phyloP scores from a whole-genome alignment of 768 basidiomycete genomes.

The Lanmaoa pseudosensibilis region DNA sequence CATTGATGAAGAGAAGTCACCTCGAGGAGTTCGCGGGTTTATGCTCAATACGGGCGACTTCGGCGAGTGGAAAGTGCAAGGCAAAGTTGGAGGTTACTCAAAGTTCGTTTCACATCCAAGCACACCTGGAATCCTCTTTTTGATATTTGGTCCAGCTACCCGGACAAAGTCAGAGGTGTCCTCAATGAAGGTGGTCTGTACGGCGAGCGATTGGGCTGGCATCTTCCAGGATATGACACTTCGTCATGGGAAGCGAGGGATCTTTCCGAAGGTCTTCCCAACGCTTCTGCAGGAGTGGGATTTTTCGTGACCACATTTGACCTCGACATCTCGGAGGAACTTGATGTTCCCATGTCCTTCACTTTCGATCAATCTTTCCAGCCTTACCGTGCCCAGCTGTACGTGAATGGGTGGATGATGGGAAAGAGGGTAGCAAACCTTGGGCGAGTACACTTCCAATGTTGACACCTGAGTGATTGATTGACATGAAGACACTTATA shows the following conservation, averaged over 20 bases:
- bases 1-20: slow-evolving; percentile 62
- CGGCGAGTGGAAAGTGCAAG: slow-evolving; percentile 68
- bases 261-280: slow-evolving; percentile 58
- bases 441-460: slow-evolving; percentile 43
- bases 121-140: background rate
- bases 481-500: slow-evolving; percentile 25
- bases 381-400: slow-evolving; percentile 70
- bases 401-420: slow-evolving; percentile 90
- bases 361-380: slow-evolving; percentile 63
- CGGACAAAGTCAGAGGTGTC: slow-evolving; percentile 68
- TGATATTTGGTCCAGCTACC: slow-evolving; percentile 49
- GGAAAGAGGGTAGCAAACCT: slow-evolving; percentile 75
- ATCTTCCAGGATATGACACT: slow-evolving; percentile 68
- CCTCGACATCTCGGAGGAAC: slow-evolving; percentile 53
- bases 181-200: slow-evolving; percentile 73
- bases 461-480: background rate
- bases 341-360: slow-evolving; percentile 74
- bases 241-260: slow-evolving; percentile 59
- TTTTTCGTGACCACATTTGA: slow-evolving; percentile 80
- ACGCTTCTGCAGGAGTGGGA: slow-evolving; percentile 63
- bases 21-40: slow-evolving; percentile 79
- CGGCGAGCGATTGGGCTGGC: slow-evolving; percentile 73
- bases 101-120: slow-evolving; percentile 39
- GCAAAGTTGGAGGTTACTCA: slow-evolving; percentile 71
- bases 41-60: slow-evolving; percentile 62